These are phyloP conservation scores for Aquilaria sinensis DNA, from an alignment of 345 rosid genomes.

Conservation along the genomic window DNA sequence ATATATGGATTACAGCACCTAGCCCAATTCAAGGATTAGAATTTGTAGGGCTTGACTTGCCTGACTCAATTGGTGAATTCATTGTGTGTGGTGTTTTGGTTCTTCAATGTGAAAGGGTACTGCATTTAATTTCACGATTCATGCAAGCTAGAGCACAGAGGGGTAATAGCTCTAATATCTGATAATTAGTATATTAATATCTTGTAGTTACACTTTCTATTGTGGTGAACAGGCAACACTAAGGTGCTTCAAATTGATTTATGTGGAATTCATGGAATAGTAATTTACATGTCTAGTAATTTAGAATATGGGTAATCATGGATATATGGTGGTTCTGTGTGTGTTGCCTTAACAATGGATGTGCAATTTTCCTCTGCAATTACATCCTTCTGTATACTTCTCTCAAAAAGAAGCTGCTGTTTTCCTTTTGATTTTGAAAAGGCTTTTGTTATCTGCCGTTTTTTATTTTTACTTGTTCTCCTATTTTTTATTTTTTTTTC, in stretches of 20 bases:
- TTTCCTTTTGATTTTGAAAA: too few species aligned
- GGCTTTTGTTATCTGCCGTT: background rate
- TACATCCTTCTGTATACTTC: too few species aligned
- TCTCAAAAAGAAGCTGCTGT: too few species aligned
- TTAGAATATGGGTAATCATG: too few species aligned
- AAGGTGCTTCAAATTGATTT: too few species aligned
- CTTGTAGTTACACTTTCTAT: background rate
- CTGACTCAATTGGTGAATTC: slow-evolving; percentile 88
- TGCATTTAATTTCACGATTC: slow-evolving; percentile 66
- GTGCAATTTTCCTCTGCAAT: too few species aligned
- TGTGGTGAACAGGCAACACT: background rate
- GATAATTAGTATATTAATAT: background rate
- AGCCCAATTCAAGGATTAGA: slow-evolving; percentile 80
- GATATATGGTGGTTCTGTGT: too few species aligned
- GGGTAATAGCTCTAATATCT: slow-evolving; percentile 31
- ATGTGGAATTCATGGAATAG: too few species aligned
- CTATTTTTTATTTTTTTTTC: slow-evolving; percentile 7
- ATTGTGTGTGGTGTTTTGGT: slow-evolving; percentile 72
- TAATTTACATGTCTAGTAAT: too few species aligned
- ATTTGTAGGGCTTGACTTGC: slow-evolving; percentile 89
- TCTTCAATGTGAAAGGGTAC: slow-evolving; percentile 74
- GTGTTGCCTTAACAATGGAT: too few species aligned
- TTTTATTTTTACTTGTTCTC: background rate
- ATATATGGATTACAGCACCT: slow-evolving; percentile 59
- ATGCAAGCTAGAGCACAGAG: slow-evolving; percentile 81